Evolutionary conservation across 1,139 yeast genomes (phyloP), one percentile per base, ranked within the genome.

Genomic region (Chernovozyma sophiae-reginae): DNA sequence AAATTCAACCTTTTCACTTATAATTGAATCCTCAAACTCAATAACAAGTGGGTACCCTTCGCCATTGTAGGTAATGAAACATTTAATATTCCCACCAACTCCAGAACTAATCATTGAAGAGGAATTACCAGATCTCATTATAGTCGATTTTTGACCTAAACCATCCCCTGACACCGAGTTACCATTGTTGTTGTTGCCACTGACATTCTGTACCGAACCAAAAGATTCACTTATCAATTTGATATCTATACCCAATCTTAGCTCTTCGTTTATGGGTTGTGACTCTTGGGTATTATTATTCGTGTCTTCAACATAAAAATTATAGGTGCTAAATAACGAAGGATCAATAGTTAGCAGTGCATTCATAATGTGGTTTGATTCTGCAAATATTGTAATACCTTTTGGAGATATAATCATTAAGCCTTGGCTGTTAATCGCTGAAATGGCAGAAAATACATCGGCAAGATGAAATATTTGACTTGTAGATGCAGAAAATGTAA

Each of bases 1-100:
- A 44, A 86, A 76, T 48, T 84, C 90, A 43, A 87, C 79, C 40
- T 77, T 69, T 48, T 87, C 95, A 30, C 81, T 74, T 46, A 86
- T 77, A 35, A 71, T 57, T 2, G 74, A 70, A 53, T 86, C 95
- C 49, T 83, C 89, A 56, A 86, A 85, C 19, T 80, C 81, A 17
- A 86, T 57, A 1, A 78, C 67, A 39, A 87, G 74, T 0, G 94
- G 90, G 5, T 68, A 52, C 0, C 94, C 94, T 12, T 68, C 68
- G 0, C 86, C 77, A 25, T 53, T 53, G 45, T 68, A 69, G n/a
- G 57, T 57, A n/a, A 69, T 42, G 41, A 58, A 66, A 47, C 74
- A 68, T 6, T 56, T 52, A 12, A 59, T 54, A 20, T 48, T 43
- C 20, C 47, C 56, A 7, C 13, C 13, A 7, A 25, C 15, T 10